Conservation (phyloP, 1,139 yeast species). For the Saccharomycopsis hybrid region DNA sequence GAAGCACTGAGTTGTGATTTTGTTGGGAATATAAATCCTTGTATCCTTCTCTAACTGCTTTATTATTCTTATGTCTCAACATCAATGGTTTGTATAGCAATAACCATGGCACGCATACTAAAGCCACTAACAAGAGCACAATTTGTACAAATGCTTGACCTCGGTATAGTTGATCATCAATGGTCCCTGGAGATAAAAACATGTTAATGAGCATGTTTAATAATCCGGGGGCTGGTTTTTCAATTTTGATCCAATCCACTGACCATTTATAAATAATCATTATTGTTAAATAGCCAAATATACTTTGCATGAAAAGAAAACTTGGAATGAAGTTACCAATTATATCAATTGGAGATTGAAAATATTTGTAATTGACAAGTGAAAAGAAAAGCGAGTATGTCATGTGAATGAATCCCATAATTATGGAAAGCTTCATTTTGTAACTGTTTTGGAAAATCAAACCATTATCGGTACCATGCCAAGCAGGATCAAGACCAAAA, state of each 20-base stretch:
- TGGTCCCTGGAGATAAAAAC: constrained; percentile 89
- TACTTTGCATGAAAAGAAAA: constrained; percentile 87
- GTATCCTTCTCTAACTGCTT: constrained; percentile 27
- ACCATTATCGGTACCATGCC: constrained; percentile 97
- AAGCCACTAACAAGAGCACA: constrained; percentile 64
- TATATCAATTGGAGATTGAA: constrained; percentile 74
- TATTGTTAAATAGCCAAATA: constrained; percentile 83
- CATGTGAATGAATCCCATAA: constrained; percentile 96
- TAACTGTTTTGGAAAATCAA: constrained; percentile 87
- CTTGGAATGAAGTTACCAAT: constrained; percentile 95
- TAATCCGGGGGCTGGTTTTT: constrained; percentile 82
- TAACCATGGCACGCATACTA: constrained; percentile 93
- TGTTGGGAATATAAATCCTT: constrained; percentile 21
- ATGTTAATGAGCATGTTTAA: constrained; percentile 91
- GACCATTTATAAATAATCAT: constrained; percentile 92
- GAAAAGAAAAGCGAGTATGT: constrained; percentile 83
- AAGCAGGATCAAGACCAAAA: constrained; percentile 85
- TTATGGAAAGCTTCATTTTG: constrained; percentile 90
- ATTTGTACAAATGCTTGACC: constrained; percentile 83
- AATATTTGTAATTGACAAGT: constrained; percentile 68
- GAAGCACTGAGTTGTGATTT: constrained; percentile 17
- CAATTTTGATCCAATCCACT: constrained; percentile 78
- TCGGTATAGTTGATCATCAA: constrained; percentile 75
- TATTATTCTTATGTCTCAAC: constrained; percentile 40
- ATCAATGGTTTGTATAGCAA: constrained; percentile 81